phyloP scores from a whole-genome alignment of 305 asterid species.

The Fraxinus xanthoxyloides region DNA sequence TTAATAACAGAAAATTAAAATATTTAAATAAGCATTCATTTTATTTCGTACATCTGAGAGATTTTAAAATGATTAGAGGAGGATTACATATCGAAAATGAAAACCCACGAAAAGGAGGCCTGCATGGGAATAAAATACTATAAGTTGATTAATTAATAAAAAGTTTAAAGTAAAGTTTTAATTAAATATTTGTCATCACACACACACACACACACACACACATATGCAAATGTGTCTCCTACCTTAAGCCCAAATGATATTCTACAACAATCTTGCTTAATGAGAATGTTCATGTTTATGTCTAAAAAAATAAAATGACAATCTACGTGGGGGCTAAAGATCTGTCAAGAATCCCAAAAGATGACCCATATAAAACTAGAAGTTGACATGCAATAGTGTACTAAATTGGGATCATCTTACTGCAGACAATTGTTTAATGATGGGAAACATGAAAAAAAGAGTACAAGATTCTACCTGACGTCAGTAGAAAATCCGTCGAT shows the following conservation, averaged over 20 bases:
- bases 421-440: not conserved
- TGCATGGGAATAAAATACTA: not conserved
- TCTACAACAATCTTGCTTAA: not conserved
- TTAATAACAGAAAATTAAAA: not conserved
- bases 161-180: not conserved
- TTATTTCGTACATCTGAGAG: not conserved
- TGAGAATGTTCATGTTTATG: not conserved
- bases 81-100: not conserved
- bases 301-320: not conserved
- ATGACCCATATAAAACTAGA: not conserved
- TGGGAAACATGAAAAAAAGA: not conserved
- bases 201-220: no score
- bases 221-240: not conserved
- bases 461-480: not conserved
- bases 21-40: not conserved
- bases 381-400: not conserved
- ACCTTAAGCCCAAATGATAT: not conserved
- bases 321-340: conserved; percentile 7
- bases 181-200: not conserved
- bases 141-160: not conserved
- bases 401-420: not conserved
- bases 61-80: not conserved
- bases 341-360: conserved; percentile 2
- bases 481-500: not conserved
- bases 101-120: not conserved